These are phyloP conservation scores for Hypoxylon sp. DNA, from an alignment of 2,329 filamentous ascomycete genomes.

Conservation along the genomic window DNA sequence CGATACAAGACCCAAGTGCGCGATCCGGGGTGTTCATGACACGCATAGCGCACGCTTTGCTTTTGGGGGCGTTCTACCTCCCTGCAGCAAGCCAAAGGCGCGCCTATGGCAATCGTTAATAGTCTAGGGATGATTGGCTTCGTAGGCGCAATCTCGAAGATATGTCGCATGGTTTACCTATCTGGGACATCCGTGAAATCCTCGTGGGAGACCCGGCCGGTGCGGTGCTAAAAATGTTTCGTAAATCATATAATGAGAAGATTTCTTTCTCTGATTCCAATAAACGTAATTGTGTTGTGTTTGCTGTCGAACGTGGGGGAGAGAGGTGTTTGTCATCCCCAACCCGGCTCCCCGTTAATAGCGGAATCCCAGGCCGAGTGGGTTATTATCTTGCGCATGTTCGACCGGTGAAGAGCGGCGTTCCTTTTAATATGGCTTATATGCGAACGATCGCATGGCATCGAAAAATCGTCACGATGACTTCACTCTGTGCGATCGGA, in stretches of 20 bases:
- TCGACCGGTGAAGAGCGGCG: neutral
- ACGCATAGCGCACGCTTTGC: constrained; percentile 2
- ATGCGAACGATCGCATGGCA: neutral
- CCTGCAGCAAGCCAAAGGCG: neutral
- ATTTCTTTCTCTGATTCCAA: neutral
- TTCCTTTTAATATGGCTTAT: neutral
- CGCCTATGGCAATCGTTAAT: constrained; percentile 1
- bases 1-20: constrained; percentile 13
- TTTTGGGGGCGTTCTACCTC: neutral
- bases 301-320: constrained; percentile 11
- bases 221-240: neutral
- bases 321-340: constrained; percentile 9
- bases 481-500: neutral
- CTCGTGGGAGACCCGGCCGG: neutral
- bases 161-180: constrained; percentile 6
- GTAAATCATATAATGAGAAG: neutral
- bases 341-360: neutral
- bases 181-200: neutral
- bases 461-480: neutral
- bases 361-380: constrained; percentile 2
- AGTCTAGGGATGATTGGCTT: neutral
- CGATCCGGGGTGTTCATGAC: constrained; percentile 8
- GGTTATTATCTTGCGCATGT: neutral
- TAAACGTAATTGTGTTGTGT: neutral
- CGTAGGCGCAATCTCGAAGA: neutral